Evolutionary conservation across 78 protist genomes (phyloP), one percentile per base, ranked within the genome.

Genomic region (Tieghemostelium lacteum): DNA sequence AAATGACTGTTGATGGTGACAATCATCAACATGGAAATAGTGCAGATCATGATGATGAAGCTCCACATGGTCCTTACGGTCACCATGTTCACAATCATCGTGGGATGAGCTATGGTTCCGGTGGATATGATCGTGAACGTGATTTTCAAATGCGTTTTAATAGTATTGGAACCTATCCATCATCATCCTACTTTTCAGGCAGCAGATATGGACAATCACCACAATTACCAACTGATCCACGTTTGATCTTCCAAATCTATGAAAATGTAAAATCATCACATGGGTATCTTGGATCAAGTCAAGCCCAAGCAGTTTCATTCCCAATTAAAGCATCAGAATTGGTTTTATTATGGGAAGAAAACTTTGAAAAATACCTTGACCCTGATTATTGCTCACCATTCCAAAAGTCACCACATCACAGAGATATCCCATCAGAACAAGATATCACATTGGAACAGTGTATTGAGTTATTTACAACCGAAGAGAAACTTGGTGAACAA

Each of bases 401-500:
- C 2, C 12, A 20, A 2, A 26, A 22, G 28, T 10, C 2, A 19
- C 39, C 33, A 33, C 14, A 17, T 10, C 62, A 52, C 26, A 36
- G 76, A 31, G 88, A 80, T 3, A 29, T 66, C 6, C 49, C 88
- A 22, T 8, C 39, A 5, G 74, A 45, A 55, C 28, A 33, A 67
- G 57, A 54, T 8, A 39, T 88, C 8, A 61, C 70, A 3, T 22
- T 96, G 10, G 65, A 40, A 5, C 49, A 26, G 39, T 94, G 96
- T 69, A 19, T 94, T 10, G 86, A 74, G 7, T n/a, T 87, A 29
- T 94, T 94, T 37, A 40, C 73, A 26, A 61, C 74, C 31, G 72
- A 54, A 2, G 97, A 92, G 62, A 49, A 42, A 24, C 31, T 94
- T 33, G 75, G 89, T 12, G 85, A 70, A 8, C 86, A 86, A 3